A percentile compares a stretch with the other conserved stretches of the same genome.
Conservation (phyloP, 2,329 filamentous ascomycete species). For the Pyrenophora tritici-repentis region DNA sequence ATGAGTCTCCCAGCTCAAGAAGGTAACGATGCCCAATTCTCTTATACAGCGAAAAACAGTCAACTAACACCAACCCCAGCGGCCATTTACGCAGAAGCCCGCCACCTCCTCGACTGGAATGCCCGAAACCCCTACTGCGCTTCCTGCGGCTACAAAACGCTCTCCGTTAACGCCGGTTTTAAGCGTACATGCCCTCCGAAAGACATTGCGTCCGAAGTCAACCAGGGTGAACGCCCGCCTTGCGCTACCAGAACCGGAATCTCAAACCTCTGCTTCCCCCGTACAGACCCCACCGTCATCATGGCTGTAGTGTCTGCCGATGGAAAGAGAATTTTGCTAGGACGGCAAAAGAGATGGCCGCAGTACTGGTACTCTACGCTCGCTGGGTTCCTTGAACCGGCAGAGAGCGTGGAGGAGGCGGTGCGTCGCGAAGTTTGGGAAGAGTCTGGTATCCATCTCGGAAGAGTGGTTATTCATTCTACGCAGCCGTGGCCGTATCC, state of each 20-base stretch:
- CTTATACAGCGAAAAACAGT: background rate
- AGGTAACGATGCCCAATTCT: slow-evolving; percentile 54
- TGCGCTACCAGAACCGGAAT: slow-evolving; percentile 84
- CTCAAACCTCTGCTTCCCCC: slow-evolving; percentile 89
- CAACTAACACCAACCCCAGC: slow-evolving; percentile 57
- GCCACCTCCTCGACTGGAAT: slow-evolving; percentile 93
- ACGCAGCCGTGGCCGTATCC: slow-evolving; percentile 61
- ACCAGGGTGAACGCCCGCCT: slow-evolving; percentile 61
- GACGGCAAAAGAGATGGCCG: slow-evolving; percentile 83
- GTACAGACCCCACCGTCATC: slow-evolving; percentile 94
- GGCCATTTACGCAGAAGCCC: slow-evolving; percentile 86
- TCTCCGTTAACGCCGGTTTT: slow-evolving; percentile 78
- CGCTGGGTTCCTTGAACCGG: slow-evolving; percentile 59
- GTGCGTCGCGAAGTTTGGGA: slow-evolving; percentile 59
- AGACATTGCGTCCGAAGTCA: slow-evolving; percentile 60
- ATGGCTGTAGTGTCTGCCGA: slow-evolving; percentile 87
- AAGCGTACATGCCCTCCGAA: slow-evolving; percentile 79
- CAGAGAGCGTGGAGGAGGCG: slow-evolving; percentile 57
- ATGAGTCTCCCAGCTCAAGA: slow-evolving; percentile 65
- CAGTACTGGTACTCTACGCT: slow-evolving; percentile 86
- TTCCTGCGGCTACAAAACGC: slow-evolving; percentile 80
- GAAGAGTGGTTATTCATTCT: slow-evolving; percentile 56
- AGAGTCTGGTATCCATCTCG: slow-evolving; percentile 54
- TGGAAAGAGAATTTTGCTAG: slow-evolving; percentile 77
- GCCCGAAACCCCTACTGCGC: slow-evolving; percentile 88